Base-by-base conservation (phyloP, 495 filamentous ascomycete genomes). In the Daldinia decipiens region DNA sequence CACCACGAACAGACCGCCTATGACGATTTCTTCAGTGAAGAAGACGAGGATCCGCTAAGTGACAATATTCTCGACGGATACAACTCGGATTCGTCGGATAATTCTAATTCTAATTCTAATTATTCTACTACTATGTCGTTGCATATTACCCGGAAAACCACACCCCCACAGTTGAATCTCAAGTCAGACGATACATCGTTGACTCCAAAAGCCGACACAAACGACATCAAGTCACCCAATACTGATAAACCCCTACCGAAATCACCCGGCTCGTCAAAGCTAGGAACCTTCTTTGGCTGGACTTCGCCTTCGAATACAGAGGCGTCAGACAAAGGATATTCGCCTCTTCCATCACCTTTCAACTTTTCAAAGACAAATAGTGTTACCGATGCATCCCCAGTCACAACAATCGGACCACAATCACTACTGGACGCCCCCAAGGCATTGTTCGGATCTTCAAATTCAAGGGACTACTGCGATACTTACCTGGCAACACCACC, bases 211-310 rank as follows among this genome's bases (percentile, higher is more conserved):
- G 59, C 69, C 59, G 70, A 76, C 54, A 67, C 40, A 9, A 45
- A 72, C 70, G 65, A 77, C 43, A 24, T 69, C 50, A 78, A 73
- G 65, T 75, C 76, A 40, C 75, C 76, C 5, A 79, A 82, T 65
- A 80, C 83, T 55, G 80, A 85, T 70, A 87, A 85, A 73, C 80
- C 84, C 26, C 71, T 85, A 31, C 85, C 84, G 2, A 87, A 84
- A 66, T 87, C 85, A 19, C 86, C 86, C 11, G 76, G 76, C 36
- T 80, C 80, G 11, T 86, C 85, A 63, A 85, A 86, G 56, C 77
- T 86, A 67, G 82, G 80, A 21, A 78, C 78, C 4, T 82, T 85
- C 76, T 86, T 86, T 73, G 84, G 85, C 76, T 87, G 85, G 85
- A 74, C 77, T 59, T 76, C 80, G 40, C 82, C 84, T 26, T 82